These are phyloP conservation scores for Rhynchosporium graminicola DNA, from an alignment of 2,329 filamentous ascomycete species.

Conservation along the genomic window DNA sequence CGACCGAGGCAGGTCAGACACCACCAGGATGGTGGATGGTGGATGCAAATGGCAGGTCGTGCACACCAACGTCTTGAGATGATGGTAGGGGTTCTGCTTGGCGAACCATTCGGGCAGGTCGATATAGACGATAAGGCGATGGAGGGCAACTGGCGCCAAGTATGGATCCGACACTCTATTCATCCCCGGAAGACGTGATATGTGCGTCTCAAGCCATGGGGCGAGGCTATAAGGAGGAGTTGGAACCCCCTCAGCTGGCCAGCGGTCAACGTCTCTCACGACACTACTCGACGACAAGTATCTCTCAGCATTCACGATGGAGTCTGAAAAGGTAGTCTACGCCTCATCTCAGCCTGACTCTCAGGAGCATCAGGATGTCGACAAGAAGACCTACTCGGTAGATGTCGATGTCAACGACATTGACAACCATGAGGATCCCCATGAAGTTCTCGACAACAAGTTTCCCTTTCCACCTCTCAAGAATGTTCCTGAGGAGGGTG, in stretches of 20 bases:
- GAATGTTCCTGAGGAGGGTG: background rate
- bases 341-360: constrained; percentile 8
- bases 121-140: constrained; percentile 7
- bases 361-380: constrained; percentile 9
- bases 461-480: constrained; percentile 3
- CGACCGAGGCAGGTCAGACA: constrained; percentile 5
- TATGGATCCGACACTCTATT: constrained; percentile 1
- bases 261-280: constrained; percentile 1
- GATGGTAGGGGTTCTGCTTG: constrained; percentile 11
- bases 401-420: constrained; percentile 3
- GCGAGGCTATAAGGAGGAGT: constrained; percentile 1
- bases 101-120: constrained; percentile 8
- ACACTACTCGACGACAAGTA: background rate
- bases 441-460: constrained; percentile 8
- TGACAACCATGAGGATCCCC: background rate
- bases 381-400: constrained; percentile 13
- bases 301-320: constrained; percentile 2
- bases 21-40: background rate
- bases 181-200: background rate
- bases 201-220: background rate
- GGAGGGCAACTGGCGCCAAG: constrained; percentile 7
- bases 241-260: background rate
- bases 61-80: background rate
- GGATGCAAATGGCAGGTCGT: constrained; percentile 9
- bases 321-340: constrained; percentile 12